phyloP scores from a whole-genome alignment of 2,329 filamentous ascomycete genomes.

The Botrytis sinoallii region DNA sequence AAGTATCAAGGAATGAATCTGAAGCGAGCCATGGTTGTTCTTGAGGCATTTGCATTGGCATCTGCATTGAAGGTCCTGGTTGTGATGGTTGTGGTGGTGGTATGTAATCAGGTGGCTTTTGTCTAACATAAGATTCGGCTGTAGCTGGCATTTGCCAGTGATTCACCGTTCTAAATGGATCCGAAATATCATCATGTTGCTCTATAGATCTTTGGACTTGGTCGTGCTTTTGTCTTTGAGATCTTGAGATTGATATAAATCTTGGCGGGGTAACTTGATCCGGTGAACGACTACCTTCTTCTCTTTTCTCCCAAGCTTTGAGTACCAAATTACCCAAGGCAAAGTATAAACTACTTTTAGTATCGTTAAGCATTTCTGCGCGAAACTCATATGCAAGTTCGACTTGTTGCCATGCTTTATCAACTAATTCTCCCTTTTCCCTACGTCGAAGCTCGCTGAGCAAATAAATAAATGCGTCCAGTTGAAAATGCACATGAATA shows the following conservation, averaged over 20 bases:
- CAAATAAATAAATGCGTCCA: conserved; percentile 39
- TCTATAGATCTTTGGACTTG: neutral
- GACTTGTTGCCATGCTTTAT: conserved; percentile 37
- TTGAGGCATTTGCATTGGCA: neutral
- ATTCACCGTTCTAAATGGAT: conserved; percentile 1
- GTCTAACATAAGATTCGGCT: conserved; percentile 11
- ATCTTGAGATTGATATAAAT: conserved; percentile 22
- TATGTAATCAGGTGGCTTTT: conserved; percentile 13
- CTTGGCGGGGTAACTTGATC: conserved; percentile 17
- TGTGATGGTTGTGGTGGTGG: conserved; percentile 1
- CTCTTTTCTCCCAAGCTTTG: conserved; percentile 35
- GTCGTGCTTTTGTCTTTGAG: conserved; percentile 25
- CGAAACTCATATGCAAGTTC: conserved; percentile 35
- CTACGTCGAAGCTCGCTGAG: conserved; percentile 38
- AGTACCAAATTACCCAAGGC: conserved; percentile 35
- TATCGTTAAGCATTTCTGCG: conserved; percentile 33
- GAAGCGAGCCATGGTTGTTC: conserved; percentile 12
- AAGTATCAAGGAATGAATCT: conserved; percentile 24
- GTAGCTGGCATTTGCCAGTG: conserved; percentile 4
- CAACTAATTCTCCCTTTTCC: conserved; percentile 33
- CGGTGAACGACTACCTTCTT: conserved; percentile 25
- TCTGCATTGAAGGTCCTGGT: neutral
- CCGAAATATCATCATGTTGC: neutral
- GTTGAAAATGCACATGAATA: conserved; percentile 38
- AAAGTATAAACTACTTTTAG: conserved; percentile 32